Base-by-base conservation (phyloP, 73 alveolate genomes). In the Diophrys sp. region DNA sequence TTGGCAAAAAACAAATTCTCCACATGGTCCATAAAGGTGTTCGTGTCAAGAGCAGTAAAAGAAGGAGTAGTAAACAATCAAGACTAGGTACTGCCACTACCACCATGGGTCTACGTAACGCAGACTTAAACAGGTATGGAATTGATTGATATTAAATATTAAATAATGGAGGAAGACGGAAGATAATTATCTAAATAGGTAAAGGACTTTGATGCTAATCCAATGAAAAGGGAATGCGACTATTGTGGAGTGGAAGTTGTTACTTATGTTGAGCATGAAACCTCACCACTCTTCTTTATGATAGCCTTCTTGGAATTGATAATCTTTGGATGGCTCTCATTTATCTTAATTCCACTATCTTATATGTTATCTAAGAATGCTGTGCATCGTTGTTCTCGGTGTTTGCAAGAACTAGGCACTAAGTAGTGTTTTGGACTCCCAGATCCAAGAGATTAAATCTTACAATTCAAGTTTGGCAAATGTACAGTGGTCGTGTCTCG, bases 201-300 rank as follows among this genome's bases (percentile, higher is more conserved):
- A 5, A 44, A 44, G 18, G 62, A 44, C 18, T 30, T 73, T 18
- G 81, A 73, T 54, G 53, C 53, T 54, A 82, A 88, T 30, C 91
- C 91, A 14, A 68, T 78, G 70, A 74, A 74, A 70, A 75, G 70
- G 62, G 67, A 54, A 53, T 89, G 95, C 68, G 55, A 34, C 25
- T 66, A 67, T 73, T 89, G 95, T 79, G 87, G 74, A 2, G 67
- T 53, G 11, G 84, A 78, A 26, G 92, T 89, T 0, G 90, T 83
- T 11, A 89, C 92, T 34, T 89, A 82, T 54, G 91, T 79, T 0
- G 85, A 79, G 62, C 90, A 82, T 57, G 95, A 89, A 73, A 54
- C 78, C 14, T 70, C 78, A 56, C 82, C 87, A 26, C 14, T 69
- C 14, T 78, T 87, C 67, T 67, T 75, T 62, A 54, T 79, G 73